These are phyloP conservation scores for Chrysanthemum lavandulifolium DNA, from an alignment of 129 eudicot genomes.

Conservation along the genomic window DNA sequence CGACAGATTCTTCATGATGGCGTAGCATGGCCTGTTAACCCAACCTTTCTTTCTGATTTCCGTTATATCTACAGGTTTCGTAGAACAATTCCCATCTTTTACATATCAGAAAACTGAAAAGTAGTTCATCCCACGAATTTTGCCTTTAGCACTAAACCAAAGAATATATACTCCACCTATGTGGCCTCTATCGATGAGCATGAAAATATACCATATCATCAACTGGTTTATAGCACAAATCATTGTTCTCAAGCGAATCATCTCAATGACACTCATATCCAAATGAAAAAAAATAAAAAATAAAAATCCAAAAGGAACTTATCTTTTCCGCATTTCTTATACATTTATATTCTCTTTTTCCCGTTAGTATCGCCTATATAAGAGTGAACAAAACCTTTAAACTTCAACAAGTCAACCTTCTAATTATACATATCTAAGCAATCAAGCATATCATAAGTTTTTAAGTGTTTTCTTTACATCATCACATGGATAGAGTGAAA, in stretches of 20 bases:
- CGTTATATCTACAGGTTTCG: conserved; percentile 16
- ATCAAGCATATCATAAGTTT: background rate
- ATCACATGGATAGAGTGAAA: conserved; percentile 59
- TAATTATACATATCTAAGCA: background rate
- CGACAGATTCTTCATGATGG: conserved; percentile 19
- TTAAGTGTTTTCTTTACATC: background rate
- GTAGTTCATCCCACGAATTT: conserved; percentile 4
- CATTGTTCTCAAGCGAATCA: no score
- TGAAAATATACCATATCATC: no score
- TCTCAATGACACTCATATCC: no score
- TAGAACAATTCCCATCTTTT: background rate
- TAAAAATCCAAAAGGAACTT: background rate
- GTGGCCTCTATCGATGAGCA: conserved; percentile 3
- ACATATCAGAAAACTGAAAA: background rate
- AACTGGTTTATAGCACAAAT: no score
- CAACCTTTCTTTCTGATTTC: conserved; percentile 8
- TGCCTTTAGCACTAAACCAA: conserved; percentile 18
- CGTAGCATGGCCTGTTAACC: background rate
- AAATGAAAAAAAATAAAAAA: no score
- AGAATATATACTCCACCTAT: conserved; percentile 7
- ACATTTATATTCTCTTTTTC: conserved; percentile 4
- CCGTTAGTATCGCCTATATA: conserved; percentile 30
- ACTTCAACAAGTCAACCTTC: conserved; percentile 27
- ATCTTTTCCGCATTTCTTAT: conserved; percentile 17
- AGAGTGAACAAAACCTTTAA: conserved; percentile 25